Percentiles rank a stretch among this genome's conserved stretches.
Conservation (phyloP, 2,329 filamentous ascomycete species). For the Chrysosporium queenslandicum region DNA sequence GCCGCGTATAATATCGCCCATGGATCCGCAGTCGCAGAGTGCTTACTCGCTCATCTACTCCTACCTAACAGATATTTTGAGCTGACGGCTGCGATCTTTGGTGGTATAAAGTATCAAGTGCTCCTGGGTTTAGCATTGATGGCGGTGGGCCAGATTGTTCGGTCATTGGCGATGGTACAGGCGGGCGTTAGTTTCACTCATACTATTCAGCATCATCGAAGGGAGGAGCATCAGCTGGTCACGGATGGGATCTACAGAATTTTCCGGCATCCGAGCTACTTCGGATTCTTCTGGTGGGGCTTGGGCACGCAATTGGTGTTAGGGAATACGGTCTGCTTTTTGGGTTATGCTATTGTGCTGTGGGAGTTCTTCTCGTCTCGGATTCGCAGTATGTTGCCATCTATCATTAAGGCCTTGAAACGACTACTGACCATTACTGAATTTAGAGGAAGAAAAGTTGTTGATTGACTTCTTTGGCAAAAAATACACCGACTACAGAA, state of each 20-base stretch:
- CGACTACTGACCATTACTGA: not conserved
- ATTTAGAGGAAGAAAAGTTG: conserved; percentile 61
- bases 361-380: conserved; percentile 75
- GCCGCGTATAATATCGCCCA: conserved; percentile 77
- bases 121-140: conserved; percentile 55
- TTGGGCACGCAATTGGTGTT: conserved; percentile 86
- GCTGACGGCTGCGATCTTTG: conserved; percentile 33
- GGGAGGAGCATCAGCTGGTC: conserved; percentile 68
- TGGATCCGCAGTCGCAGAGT: conserved; percentile 61
- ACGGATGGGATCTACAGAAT: conserved; percentile 67
- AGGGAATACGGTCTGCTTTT: conserved; percentile 70
- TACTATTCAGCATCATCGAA: conserved; percentile 59
- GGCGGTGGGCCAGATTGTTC: conserved; percentile 59
- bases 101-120: conserved; percentile 28
- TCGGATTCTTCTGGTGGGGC: conserved; percentile 98
- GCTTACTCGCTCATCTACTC: conserved; percentile 37
- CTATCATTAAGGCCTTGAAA: not conserved
- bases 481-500: conserved; percentile 66
- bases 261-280: conserved; percentile 83
- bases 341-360: conserved; percentile 62
- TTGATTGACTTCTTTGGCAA: conserved; percentile 73
- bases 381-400: conserved; percentile 49
- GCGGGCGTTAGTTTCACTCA: conserved; percentile 91
- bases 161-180: conserved; percentile 77
- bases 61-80: conserved; percentile 38